Evolutionary conservation across 805 yeast genomes (phyloP).

Genomic region (Yarrowia alimentaria): DNA sequence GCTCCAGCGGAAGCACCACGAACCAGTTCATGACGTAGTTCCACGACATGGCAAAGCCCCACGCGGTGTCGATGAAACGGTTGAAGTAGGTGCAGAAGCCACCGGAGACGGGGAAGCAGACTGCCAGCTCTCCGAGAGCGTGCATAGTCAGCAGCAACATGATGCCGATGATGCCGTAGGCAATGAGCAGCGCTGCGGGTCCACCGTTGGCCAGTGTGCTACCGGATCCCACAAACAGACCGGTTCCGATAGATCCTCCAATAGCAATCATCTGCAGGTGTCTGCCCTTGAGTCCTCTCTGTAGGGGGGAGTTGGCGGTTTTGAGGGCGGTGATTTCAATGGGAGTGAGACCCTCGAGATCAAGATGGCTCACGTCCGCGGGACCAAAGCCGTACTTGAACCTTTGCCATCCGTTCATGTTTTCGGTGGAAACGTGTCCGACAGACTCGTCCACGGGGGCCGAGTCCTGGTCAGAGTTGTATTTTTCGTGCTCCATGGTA

Average conservation of each 20-base stretch:
- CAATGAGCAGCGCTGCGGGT: constrained; percentile 56
- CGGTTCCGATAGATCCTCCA: constrained; percentile 82
- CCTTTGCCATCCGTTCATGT: constrained; percentile 29
- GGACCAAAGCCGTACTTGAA: constrained; percentile 50
- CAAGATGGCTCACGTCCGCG: constrained; percentile 42
- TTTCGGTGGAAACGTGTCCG: not conserved
- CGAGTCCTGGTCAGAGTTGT: not conserved
- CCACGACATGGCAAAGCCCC: constrained; percentile 69
- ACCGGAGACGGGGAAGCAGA: constrained; percentile 57
- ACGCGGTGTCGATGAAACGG: constrained; percentile 57
- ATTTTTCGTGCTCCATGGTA: no score
- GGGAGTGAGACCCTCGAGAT: constrained; percentile 36
- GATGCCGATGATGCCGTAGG: constrained; percentile 58
- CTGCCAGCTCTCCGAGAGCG: constrained; percentile 69
- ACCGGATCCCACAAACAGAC: constrained; percentile 57
- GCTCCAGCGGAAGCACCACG: constrained; percentile 59
- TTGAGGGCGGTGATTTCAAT: constrained; percentile 42
- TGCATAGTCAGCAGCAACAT: constrained; percentile 63
- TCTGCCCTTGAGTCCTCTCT: constrained; percentile 45
- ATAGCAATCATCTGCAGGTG: no score
- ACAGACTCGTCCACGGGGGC: not conserved
- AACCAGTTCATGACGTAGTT: constrained; percentile 61
- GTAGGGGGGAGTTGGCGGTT: constrained; percentile 56
- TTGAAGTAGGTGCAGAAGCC: constrained; percentile 56
- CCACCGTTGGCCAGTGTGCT: constrained; percentile 49